Base-by-base conservation (phyloP, 2,329 filamentous ascomycete genomes). In the Chrysosporium queenslandicum region DNA sequence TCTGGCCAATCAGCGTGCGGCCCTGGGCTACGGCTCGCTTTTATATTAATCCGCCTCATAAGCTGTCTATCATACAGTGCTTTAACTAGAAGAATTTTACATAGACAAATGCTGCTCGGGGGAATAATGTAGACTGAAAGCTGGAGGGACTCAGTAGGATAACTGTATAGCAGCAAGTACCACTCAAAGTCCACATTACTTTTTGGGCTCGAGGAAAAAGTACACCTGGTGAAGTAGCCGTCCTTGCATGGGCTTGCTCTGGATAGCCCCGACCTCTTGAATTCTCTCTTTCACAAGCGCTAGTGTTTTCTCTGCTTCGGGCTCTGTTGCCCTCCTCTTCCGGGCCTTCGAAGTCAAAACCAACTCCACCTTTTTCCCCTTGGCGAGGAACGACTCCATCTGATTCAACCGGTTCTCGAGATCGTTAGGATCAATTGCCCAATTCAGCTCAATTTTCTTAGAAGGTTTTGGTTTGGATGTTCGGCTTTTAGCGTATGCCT, bases 391-490 rank as follows among this genome's bases (percentile, higher is more conserved):
- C 50, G 71, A 75, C 56, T 70, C 70, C 61, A 91, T 66, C 70
- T 81, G 80, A 62, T 78, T 78, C 66, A 92, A 65, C 63, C 83
- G 79, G 65, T 86, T 83, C n/a, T 71, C 71, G 49, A 95, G 67
- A 71, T 96, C 90, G 64, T 91, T 79, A 11, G 68, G 64, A 55
- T 82, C 82, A 62, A 94, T 94, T 30, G 84, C 82, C 90, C 90
- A 97, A 67, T 88, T 91, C 60, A 97, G 61, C 70, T 96, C 90
- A n/a, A 96, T 68, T 64, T 84, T 83, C 71, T 96, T 96, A 14
- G 68, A 64, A 59, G 62, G 11, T 4, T 47, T 47, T 23, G 34
- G 42, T 14, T 52, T 52, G 3, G 42, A 4, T 5, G 21, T 20
- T n/a, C 34, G 30, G 34, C 32, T 46, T 34, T 21, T 39, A 16